A percentile compares a stretch with the other conserved stretches of the same genome.
These are phyloP conservation scores for Backusella macrospora DNA, from an alignment of 192 early-diverging fungal genomes.

Conservation along the genomic window DNA sequence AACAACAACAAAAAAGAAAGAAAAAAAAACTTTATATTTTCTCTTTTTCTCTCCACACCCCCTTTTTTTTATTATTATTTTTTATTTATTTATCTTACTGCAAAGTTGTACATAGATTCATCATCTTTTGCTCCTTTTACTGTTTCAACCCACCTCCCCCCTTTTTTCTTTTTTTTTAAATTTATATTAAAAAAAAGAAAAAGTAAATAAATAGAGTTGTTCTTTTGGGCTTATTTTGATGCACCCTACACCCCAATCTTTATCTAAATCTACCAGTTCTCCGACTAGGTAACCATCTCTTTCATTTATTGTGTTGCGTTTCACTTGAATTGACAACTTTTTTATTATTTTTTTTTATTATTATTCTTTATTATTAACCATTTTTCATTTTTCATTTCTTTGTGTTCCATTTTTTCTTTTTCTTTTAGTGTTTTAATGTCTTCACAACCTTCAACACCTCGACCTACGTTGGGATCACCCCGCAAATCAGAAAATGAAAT, in stretches of 20 bases:
- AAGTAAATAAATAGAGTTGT: not conserved
- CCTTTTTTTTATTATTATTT: slow-evolving; percentile 4
- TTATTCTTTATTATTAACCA: not conserved
- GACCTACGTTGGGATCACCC: slow-evolving; percentile 9
- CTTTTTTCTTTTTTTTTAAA: not conserved
- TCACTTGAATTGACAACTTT: slow-evolving; percentile 14
- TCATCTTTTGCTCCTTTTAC: slow-evolving; percentile 1
- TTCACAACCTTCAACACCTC: slow-evolving; percentile 23
- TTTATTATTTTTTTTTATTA: slow-evolving; percentile 1
- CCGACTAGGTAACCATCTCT: slow-evolving; percentile 10
- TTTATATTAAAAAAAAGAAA: not conserved
- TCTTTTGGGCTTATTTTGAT: not conserved
- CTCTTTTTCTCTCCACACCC: slow-evolving; percentile 3
- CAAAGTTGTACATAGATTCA: not conserved
- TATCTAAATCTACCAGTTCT: slow-evolving; percentile 14
- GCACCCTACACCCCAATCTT: slow-evolving; percentile 7
- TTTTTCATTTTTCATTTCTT: not conserved
- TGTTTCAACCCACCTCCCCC: not conserved
- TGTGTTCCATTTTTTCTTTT: not conserved
- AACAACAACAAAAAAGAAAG: not conserved
- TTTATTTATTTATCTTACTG: not conserved
- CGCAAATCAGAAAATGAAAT: not conserved
- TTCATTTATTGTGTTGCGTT: slow-evolving; percentile 19
- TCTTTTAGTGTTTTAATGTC: slow-evolving; percentile 5
- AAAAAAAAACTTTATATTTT: slow-evolving; percentile 13